These are phyloP conservation scores for Liriodendron chinense DNA, from an alignment of 164 flowering plant species.

Conservation along the genomic window DNA sequence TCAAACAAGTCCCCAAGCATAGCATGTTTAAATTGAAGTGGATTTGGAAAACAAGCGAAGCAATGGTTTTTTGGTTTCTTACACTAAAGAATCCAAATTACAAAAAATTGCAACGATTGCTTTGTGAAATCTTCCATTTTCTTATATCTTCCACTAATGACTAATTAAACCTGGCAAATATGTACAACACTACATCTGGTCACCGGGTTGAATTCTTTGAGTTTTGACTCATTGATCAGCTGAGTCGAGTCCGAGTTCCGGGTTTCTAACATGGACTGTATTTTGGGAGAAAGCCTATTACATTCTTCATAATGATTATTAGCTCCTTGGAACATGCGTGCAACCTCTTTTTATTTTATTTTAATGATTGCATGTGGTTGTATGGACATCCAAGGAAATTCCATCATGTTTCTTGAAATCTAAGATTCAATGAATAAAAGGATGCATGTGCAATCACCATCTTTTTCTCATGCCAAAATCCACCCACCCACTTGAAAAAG, in stretches of 20 bases:
- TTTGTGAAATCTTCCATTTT: no score
- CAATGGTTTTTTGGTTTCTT: no score
- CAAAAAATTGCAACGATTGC: not conserved
- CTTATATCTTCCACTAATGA: not conserved
- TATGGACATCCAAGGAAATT: not conserved
- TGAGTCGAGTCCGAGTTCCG: no score
- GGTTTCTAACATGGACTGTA: not conserved
- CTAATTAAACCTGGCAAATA: not conserved
- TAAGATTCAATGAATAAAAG: constrained; percentile 7
- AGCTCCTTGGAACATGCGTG: not conserved
- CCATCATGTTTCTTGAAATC: constrained; percentile 13
- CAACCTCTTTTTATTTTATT: not conserved
- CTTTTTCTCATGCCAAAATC: not conserved
- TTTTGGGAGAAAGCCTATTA: not conserved
- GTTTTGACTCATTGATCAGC: no score
- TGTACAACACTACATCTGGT: not conserved
- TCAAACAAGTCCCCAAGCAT: no score
- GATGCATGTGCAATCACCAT: not conserved
- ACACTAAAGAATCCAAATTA: not conserved
- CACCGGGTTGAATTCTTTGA: no score
- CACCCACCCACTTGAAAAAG: not conserved
- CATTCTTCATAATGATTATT: not conserved
- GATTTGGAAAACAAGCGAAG: no score
- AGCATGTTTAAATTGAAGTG: no score
- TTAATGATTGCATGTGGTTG: not conserved